Base-by-base conservation (phyloP, 306 rosid species). In the Citrullus amarus region DNA sequence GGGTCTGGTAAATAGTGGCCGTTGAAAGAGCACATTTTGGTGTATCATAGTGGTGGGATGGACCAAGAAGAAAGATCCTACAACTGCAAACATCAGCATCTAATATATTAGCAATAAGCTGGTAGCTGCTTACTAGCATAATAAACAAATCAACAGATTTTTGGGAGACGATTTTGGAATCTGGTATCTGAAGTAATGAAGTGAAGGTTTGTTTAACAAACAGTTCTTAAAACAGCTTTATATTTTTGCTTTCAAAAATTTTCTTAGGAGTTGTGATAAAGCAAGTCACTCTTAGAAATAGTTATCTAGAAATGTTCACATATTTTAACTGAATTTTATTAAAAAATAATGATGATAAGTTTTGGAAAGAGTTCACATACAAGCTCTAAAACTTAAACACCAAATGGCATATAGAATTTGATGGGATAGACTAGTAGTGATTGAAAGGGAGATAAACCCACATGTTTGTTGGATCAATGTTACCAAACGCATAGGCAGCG, bases 401-500 rank as follows among this genome's bases (percentile, higher is more conserved):
- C 41, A 28, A 72, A 16, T 25, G 43, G 77, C 53, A 32, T 32
- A 30, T 5, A 17, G 18, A 74, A 48, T 39, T 57, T 57, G 22
- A n/a, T 14, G 34, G 9, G 25, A 5, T 56, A n/a, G 36, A 75
- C 41, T 20, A 76, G 68, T 15, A 39, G 38, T n/a, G 68, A 18
- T 17, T 44, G 30, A 28, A 77, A 60, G 73, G 53, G 69, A 77
- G 11, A 43, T 60, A 17, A 25, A 78, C 81, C 36, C 68, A 95
- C 99, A 95, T 88, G 84, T 79, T 91, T 54, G 96, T 85, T 41
- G 99, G 99, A 85, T 95, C 97, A 39, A 95, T 95, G 87, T 92
- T 95, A 80, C 89, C 97, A 86, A 95, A 95, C 20, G 97, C 97
- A 87, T 90, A 96, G 6, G 99, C 99, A 44, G 99, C 99, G 61